Percentiles rank a stretch among this genome's conserved stretches.
phyloP scores from a whole-genome alignment of 768 basidiomycete genomes.

The Melanogaster broomeanus region DNA sequence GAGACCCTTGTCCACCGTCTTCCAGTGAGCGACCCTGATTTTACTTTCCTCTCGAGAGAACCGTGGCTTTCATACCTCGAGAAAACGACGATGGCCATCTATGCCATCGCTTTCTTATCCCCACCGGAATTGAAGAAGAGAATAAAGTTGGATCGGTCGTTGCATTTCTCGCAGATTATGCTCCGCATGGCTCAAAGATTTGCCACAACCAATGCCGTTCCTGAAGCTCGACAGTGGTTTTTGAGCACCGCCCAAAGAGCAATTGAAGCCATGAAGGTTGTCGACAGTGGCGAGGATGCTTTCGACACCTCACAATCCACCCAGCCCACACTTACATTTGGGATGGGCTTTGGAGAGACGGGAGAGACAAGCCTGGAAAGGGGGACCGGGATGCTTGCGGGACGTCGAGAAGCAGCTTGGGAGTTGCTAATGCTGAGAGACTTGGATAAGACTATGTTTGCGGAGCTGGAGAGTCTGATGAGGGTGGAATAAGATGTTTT shows the following conservation, averaged over 20 bases:
- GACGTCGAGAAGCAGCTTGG: slow-evolving; percentile 71
- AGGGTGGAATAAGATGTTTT: slow-evolving; percentile 52
- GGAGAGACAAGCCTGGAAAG: slow-evolving; percentile 65
- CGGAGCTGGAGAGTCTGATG: slow-evolving; percentile 77
- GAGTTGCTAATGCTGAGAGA: slow-evolving; percentile 72
- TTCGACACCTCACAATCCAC: slow-evolving; percentile 67
- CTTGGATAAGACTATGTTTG: slow-evolving; percentile 72
- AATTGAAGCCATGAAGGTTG: slow-evolving; percentile 74
- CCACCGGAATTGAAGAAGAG: slow-evolving; percentile 71
- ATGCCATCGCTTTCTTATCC: slow-evolving; percentile 83
- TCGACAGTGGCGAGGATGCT: slow-evolving; percentile 75
- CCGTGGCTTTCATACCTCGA: slow-evolving; percentile 79
- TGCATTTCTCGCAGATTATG: slow-evolving; percentile 73
- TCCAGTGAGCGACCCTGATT: slow-evolving; percentile 79
- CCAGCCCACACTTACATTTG: slow-evolving; percentile 69
- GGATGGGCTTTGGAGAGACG: slow-evolving; percentile 83
- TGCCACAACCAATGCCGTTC: slow-evolving; percentile 43
- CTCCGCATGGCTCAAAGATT: slow-evolving; percentile 71
- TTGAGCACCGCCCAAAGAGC: slow-evolving; percentile 61
- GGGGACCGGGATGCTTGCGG: slow-evolving; percentile 75
- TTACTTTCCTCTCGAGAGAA: slow-evolving; percentile 62
- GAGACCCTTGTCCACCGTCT: slow-evolving; percentile 76
- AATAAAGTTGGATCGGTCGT: slow-evolving; percentile 62
- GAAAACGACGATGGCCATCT: slow-evolving; percentile 78
- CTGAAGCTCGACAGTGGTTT: slow-evolving; percentile 56